phyloP scores from a whole-genome alignment of 2,329 filamentous ascomycete genomes.

The Botrytis galanthina region DNA sequence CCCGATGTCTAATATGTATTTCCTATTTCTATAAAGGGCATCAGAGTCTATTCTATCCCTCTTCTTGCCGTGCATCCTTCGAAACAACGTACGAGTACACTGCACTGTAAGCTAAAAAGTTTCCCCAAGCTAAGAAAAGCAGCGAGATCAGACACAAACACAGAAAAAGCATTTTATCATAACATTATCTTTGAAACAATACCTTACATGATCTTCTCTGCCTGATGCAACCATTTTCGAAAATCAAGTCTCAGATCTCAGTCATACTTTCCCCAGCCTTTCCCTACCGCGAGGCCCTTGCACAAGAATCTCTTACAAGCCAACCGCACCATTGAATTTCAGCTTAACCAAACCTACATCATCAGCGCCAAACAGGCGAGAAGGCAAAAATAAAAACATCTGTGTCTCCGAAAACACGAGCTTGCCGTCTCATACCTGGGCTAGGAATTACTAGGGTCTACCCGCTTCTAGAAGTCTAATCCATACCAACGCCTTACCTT shows the following conservation, averaged over 20 bases:
- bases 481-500: conserved; percentile 3
- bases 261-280: neutral
- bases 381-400: neutral
- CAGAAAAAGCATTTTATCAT: neutral
- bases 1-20: neutral
- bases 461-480: conserved; percentile 8
- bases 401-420: neutral
- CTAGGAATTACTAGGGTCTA: neutral
- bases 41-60: neutral
- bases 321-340: neutral
- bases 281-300: conserved; percentile 13
- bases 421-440: neutral
- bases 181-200: conserved; percentile 10
- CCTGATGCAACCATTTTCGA: conserved; percentile 6
- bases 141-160: neutral
- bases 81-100: too few species aligned
- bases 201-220: conserved; percentile 2
- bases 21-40: conserved; percentile 4
- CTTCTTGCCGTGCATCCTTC: neutral
- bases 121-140: neutral
- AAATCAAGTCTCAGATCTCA: neutral
- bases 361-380: neutral
- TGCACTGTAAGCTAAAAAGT: neutral
- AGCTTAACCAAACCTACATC: conserved; percentile 6
- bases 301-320: conserved; percentile 15